phyloP scores from a whole-genome alignment of 176 grass and related monocot genomes.

The Triticum timopheevii region DNA sequence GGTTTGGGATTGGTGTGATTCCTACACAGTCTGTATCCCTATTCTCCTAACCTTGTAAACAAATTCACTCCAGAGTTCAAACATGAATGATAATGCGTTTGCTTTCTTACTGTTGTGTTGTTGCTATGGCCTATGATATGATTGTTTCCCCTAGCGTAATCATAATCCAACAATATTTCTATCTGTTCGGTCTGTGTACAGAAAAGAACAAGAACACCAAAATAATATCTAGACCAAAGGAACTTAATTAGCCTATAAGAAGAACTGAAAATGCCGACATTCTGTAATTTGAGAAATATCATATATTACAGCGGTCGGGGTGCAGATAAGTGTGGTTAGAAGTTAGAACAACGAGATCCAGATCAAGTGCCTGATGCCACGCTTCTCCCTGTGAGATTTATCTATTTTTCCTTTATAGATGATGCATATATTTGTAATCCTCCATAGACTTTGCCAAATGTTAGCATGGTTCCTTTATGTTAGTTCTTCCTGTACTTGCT shows the following conservation, averaged over 20 bases:
- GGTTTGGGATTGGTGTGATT: constrained; percentile 95
- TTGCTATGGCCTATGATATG: background rate
- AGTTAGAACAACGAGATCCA: no score
- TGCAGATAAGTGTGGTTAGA: no score
- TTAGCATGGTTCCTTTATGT: no score
- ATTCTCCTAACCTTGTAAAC: background rate
- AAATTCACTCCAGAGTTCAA: constrained; percentile 9
- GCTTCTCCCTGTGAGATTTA: no score
- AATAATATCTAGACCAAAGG: background rate
- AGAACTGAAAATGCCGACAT: no score
- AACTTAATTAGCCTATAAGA: background rate
- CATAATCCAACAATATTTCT: constrained; percentile 7
- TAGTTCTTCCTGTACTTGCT: no score
- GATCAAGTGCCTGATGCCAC: no score
- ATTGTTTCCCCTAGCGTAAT: background rate
- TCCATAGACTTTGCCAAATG: no score
- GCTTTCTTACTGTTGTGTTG: background rate
- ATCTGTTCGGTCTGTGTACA: background rate
- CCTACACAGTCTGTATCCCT: constrained; percentile 52
- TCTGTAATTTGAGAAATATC: no score
- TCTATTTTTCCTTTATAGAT: no score
- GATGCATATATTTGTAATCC: no score
- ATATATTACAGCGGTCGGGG: no score
- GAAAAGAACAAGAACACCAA: background rate
- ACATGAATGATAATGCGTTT: background rate